Evolutionary conservation across 495 filamentous ascomycete species (phyloP), one percentile per base, ranked within the genome.

Genomic region (Penicillium alfredii): DNA sequence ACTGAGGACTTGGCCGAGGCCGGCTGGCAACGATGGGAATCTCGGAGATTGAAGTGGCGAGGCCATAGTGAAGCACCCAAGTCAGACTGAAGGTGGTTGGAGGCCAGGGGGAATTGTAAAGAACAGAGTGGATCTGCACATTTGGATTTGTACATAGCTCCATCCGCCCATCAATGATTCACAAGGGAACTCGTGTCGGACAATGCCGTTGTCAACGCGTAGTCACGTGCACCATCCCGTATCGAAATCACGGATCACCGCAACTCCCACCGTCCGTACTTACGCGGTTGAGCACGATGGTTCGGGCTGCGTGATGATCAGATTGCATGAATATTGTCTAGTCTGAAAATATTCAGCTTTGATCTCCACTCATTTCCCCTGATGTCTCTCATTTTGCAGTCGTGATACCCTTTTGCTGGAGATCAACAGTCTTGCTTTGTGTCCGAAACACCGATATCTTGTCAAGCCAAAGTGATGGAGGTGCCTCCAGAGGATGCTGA

Each of bases 21-120:
- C 27, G 92, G 92, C 15, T 97, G 92, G 92, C 85, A 84, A 61
- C 80, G 82, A 56, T 97, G 88, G 89, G 80, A 88, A 63, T 66
- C 65, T 28, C 68, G 53, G 41, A 52, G 51, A 34, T 56, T 55
- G 44, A 66, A 55, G 38, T 54, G 50, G 37, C 58, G 47, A 32
- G 34, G 38, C 13, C 14, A 44, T 30, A 56, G 45, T 51, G 46
- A 54, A 18, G 41, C 45, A 16, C 41, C 33, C 24, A 68, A 68
- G 38, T 45, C 53, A 21, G 49, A 64, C 13, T 67, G 45, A 60
- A 27, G n/a, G n/a, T n/a, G n/a, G n/a, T n/a, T n/a, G n/a, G n/a
- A n/a, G n/a, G n/a, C n/a, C n/a, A n/a, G n/a, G n/a, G n/a, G n/a
- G n/a, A n/a, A n/a, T n/a, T n/a, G n/a, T n/a, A n/a, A n/a, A n/a